Evolutionary conservation across 257 asterid species (phyloP).

Genomic region (Solanum etuberosum): DNA sequence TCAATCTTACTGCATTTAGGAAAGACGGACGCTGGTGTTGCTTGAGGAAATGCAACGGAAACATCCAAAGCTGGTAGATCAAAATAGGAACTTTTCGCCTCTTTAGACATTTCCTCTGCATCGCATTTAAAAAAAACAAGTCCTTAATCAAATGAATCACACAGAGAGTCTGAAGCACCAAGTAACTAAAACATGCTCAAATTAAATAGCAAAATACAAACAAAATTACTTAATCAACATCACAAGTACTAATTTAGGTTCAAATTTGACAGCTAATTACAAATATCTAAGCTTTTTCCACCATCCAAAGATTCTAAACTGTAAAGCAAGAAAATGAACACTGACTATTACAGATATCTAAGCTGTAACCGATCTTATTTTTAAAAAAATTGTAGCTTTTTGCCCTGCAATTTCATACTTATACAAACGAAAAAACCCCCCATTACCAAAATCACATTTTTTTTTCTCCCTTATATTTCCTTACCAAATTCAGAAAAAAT

Average conservation of each 20-base stretch:
- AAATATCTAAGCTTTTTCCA: neutral
- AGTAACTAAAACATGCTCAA: neutral
- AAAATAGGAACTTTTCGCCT: constrained; percentile 55
- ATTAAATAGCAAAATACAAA: neutral
- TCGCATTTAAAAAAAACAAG: neutral
- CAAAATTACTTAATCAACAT: neutral
- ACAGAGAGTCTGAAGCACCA: neutral
- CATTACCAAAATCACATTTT: neutral
- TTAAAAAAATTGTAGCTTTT: neutral
- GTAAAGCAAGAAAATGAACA: neutral
- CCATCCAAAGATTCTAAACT: neutral
- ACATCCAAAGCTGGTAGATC: constrained; percentile 73
- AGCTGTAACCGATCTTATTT: too few species aligned
- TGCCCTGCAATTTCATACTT: neutral
- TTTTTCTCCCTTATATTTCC: neutral
- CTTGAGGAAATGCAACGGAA: constrained; percentile 87
- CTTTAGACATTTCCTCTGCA: constrained; percentile 47
- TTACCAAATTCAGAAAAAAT: neutral
- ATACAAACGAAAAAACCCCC: neutral
- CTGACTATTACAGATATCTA: neutral
- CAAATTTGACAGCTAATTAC: neutral
- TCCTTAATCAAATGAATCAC: neutral
- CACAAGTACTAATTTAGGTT: neutral
- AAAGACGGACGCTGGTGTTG: constrained; percentile 85
- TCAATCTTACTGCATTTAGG: constrained; percentile 63